A percentile compares a stretch with the other conserved stretches of the same genome.
Conservation (phyloP, 2,329 filamentous ascomycete genomes). For the Calonectria leucothoes region DNA sequence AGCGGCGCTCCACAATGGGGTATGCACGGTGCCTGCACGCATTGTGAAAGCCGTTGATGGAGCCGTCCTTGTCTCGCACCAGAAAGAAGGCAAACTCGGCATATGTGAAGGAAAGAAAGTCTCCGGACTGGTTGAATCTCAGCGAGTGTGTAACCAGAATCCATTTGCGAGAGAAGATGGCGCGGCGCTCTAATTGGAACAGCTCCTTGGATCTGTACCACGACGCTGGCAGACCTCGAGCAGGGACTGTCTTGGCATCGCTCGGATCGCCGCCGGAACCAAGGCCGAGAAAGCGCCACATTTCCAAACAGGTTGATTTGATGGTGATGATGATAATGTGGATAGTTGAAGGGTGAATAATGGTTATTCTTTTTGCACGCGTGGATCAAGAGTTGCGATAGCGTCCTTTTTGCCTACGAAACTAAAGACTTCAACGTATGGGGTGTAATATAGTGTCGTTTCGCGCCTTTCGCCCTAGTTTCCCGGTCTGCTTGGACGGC, state of each 20-base stretch:
- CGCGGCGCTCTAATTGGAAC: conserved; percentile 65
- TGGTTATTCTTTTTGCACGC: background rate
- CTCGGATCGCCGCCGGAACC: conserved; percentile 10
- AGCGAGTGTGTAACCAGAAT: conserved; percentile 63
- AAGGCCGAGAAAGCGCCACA: conserved; percentile 30
- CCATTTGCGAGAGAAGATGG: conserved; percentile 68
- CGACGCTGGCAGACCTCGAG: conserved; percentile 56
- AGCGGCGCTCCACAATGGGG: conserved; percentile 62
- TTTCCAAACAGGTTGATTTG: background rate
- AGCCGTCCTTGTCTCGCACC: conserved; percentile 58
- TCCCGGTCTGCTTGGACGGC: background rate
- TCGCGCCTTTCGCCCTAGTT: background rate
- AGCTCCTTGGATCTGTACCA: conserved; percentile 63
- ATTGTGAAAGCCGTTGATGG: conserved; percentile 70
- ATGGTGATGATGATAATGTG: background rate
- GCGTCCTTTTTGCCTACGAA: background rate
- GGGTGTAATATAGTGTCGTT: conserved; percentile 12
- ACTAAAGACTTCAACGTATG: background rate
- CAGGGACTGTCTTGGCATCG: conserved; percentile 14
- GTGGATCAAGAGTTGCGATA: background rate
- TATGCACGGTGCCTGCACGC: conserved; percentile 71
- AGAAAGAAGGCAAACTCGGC: conserved; percentile 67
- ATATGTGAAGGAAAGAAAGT: conserved; percentile 66
- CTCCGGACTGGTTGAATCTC: conserved; percentile 61
- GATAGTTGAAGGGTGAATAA: background rate